Conservation (phyloP, 176 grass and related monocot species). For the Miscanthus lutarioriparius region DNA sequence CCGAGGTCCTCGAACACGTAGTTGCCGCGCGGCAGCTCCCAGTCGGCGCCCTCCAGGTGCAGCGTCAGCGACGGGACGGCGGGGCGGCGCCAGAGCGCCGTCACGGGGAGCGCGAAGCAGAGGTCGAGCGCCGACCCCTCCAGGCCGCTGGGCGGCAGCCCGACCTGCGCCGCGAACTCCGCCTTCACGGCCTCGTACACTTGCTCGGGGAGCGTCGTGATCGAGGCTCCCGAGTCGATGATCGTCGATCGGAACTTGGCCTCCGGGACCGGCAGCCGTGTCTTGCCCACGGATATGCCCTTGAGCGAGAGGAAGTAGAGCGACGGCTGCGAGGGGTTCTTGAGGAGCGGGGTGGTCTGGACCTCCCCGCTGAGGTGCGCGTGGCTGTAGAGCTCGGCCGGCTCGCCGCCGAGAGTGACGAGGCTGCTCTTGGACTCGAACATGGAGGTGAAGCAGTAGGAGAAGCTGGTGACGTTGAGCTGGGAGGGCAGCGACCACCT, state of each 20-base stretch:
- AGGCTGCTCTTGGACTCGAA: constrained; percentile 60
- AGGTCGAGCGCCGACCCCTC: constrained; percentile 54
- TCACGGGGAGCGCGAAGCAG: constrained; percentile 54
- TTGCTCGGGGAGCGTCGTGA: constrained; percentile 56
- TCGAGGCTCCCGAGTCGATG: constrained; percentile 77
- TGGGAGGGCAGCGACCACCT: constrained; percentile 61
- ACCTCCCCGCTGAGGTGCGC: not conserved
- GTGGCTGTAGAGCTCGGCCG: constrained; percentile 34
- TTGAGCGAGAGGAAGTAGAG: constrained; percentile 67
- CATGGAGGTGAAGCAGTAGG: constrained; percentile 84
- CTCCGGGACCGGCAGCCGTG: constrained; percentile 43
- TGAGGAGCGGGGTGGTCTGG: constrained; percentile 47
- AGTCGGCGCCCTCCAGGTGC: constrained; percentile 84
- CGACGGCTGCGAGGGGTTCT: constrained; percentile 47
- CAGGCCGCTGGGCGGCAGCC: constrained; percentile 24
- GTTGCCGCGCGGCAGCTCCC: constrained; percentile 63
- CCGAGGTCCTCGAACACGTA: constrained; percentile 56
- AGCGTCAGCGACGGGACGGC: constrained; percentile 63
- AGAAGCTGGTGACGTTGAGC: constrained; percentile 57
- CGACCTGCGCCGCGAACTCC: constrained; percentile 57
- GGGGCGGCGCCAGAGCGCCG: constrained; percentile 32
- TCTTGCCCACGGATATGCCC: constrained; percentile 60
- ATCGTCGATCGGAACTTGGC: constrained; percentile 42
- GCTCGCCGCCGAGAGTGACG: constrained; percentile 66
- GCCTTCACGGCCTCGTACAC: constrained; percentile 62